Percentiles rank a stretch among this genome's conserved stretches.
Evolutionary conservation across 768 basidiomycete species (phyloP).

Genomic region (Lactarius akahatsu): DNA sequence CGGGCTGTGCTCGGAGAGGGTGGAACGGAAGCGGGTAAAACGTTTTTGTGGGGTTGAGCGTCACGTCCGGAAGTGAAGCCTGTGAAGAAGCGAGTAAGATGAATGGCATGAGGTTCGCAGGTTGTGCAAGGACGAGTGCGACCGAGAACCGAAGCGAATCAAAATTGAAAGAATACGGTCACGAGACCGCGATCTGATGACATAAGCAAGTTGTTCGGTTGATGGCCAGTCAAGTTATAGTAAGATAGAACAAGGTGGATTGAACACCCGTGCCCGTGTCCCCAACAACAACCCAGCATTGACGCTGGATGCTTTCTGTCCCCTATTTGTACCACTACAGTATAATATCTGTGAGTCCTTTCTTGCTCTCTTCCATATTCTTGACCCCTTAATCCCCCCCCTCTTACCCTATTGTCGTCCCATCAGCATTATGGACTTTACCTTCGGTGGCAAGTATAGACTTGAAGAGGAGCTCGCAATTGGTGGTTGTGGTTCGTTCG

Average conservation of each 20-base stretch:
- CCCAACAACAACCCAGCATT: not conserved
- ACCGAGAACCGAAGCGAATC: constrained; percentile 2
- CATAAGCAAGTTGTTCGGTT: constrained; percentile 19
- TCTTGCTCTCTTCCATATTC: not conserved
- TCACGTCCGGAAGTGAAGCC: not conserved
- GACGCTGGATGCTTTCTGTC: constrained; percentile 7
- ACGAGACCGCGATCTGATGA: constrained; percentile 27
- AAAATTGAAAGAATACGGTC: constrained; percentile 5
- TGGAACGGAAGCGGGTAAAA: constrained; percentile 16
- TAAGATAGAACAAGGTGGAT: not conserved
- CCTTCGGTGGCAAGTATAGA: constrained; percentile 74
- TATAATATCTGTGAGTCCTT: constrained; percentile 14
- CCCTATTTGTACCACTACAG: constrained; percentile 11
- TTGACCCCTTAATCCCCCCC: not conserved
- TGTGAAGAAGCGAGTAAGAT: not conserved
- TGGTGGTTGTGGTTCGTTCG: constrained; percentile 67
- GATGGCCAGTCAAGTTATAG: not conserved
- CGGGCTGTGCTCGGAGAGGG: constrained; percentile 24
- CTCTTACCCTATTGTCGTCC: not conserved
- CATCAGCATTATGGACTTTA: constrained; percentile 37
- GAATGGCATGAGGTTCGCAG: constrained; percentile 10
- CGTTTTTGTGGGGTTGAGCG: constrained; percentile 6
- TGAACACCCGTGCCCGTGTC: not conserved
- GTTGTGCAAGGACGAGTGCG: not conserved
- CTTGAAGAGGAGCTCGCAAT: constrained; percentile 79